These are phyloP conservation scores for Cadophora sp. DNA, from an alignment of 2,329 filamentous ascomycete genomes.

Conservation along the genomic window DNA sequence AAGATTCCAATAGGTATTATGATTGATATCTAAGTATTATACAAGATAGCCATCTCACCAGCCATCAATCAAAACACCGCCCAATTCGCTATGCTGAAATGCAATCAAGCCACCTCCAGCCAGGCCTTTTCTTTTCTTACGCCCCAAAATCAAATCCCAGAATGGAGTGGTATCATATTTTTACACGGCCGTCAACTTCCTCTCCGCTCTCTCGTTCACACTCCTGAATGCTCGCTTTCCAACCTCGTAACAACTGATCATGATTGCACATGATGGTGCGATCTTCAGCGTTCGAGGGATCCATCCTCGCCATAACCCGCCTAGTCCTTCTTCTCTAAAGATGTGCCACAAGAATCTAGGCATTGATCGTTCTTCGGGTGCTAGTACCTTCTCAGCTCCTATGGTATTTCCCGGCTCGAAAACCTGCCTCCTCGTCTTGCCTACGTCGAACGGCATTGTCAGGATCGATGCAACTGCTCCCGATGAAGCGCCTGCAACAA, in stretches of 20 bases:
- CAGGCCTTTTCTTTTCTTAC: constrained; percentile 23
- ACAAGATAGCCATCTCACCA: constrained; percentile 20
- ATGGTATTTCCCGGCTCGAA: constrained; percentile 60
- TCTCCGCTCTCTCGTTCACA: constrained; percentile 65
- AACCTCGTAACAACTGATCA: constrained; percentile 98
- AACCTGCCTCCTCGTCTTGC: constrained; percentile 93
- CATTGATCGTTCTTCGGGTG: constrained; percentile 81
- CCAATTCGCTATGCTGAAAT: constrained; percentile 38
- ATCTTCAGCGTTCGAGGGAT: constrained; percentile 91
- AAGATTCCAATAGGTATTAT: constrained; percentile 11
- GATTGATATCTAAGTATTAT: constrained; percentile 19
- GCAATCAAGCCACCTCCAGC: constrained; percentile 17
- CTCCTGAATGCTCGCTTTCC: constrained; percentile 86
- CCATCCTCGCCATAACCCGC: constrained; percentile 90
- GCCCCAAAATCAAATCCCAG: constrained; percentile 23
- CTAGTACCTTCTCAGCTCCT: constrained; percentile 47
- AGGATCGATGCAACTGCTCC: constrained; percentile 86
- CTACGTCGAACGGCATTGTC: constrained; percentile 96
- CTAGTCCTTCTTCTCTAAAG: constrained; percentile 80
- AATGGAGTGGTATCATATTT: constrained; percentile 29
- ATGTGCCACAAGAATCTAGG: constrained; percentile 88
- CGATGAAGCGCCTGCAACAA: constrained; percentile 82
- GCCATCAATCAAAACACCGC: constrained; percentile 30
- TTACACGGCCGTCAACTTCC: constrained; percentile 36
- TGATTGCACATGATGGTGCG: constrained; percentile 95